phyloP scores from a whole-genome alignment of 441 rosid species.

The Corymbia calophylla region DNA sequence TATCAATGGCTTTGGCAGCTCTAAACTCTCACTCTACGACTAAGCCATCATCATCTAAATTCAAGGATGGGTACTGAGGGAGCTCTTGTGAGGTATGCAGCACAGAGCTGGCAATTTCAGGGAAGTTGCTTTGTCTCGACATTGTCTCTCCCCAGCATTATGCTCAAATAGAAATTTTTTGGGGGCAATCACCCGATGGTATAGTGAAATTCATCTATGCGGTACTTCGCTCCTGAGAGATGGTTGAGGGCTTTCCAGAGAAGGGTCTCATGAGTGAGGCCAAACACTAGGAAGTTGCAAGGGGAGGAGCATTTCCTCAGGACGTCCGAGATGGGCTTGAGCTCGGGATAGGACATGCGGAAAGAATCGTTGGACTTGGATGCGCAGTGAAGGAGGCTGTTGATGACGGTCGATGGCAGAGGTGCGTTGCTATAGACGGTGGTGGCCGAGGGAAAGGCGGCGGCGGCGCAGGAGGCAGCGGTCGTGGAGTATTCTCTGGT shows the following conservation, averaged over 20 bases:
- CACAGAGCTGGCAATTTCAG: not conserved
- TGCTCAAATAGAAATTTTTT: not conserved
- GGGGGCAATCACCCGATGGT: not conserved
- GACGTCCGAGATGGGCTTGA: slow-evolving; percentile 73
- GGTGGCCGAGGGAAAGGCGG: no score
- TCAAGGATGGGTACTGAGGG: slow-evolving; percentile 53
- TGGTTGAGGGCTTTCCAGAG: slow-evolving; percentile 85
- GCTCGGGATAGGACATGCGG: slow-evolving; percentile 63
- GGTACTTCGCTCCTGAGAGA: not conserved
- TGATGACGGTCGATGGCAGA: slow-evolving; percentile 49
- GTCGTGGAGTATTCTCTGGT: no score
- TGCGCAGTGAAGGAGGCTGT: slow-evolving; percentile 66
- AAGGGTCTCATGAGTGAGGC: slow-evolving; percentile 79
- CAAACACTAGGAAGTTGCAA: slow-evolving; percentile 74
- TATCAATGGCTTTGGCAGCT: not conserved
- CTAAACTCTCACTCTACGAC: not conserved
- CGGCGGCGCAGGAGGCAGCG: no score
- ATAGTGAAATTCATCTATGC: not conserved
- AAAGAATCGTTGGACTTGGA: slow-evolving; percentile 68
- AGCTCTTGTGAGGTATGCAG: slow-evolving; percentile 69
- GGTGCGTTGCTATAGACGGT: slow-evolving; percentile 6
- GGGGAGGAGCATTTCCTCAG: slow-evolving; percentile 79
- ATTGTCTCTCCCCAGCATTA: not conserved
- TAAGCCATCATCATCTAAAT: not conserved
- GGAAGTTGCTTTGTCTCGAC: not conserved